Base-by-base conservation (phyloP, 148 eudicot genomes). In the Nepenthes gracilis region DNA sequence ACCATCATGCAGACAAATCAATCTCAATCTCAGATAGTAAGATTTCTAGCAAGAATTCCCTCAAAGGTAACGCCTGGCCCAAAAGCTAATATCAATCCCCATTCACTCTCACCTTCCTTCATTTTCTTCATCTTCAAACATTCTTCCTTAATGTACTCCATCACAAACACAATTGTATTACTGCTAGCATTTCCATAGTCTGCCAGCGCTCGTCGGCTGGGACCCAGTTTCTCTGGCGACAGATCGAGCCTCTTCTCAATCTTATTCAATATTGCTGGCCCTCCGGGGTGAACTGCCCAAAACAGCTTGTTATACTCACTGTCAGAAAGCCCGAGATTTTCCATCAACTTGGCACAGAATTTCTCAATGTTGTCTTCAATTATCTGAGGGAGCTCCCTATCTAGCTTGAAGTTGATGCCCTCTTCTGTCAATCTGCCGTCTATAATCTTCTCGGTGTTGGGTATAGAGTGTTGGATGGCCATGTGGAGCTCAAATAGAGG, bases 201-300 rank as follows among this genome's bases (percentile, higher is more conserved):
- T 1, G 82, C 80, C 64, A 93, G 67, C 1, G 99, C 99, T 35
- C 87, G 67, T 33, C 99, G 70, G 59, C 96, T 93, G 1, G 97
- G 83, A 50, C 23, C 67, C 61, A 89, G 70, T 62, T 93, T 93
- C 23, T 86, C 86, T 0, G 95, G 83, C 64, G 36, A 60, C 65
- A 89, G 66, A 56, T 73, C 77, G 13, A 93, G 72, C 71, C 79
- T 86, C 75, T 86, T 86, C 68, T 93, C 95, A 66, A 93, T 48
- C 69, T 86, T 69, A 68, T 93, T 88, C 54, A 93, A 51, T 48
- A 93, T 89, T 1, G 99, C 99, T 0, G 99, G 99, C 0, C 97
- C 99, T 32, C 95, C 97, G 1, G 99, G 97, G 68, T 89, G 99
- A 37, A 94, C 99, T 2, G 97, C 99, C 99, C 99, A 94, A 52